phyloP scores from a whole-genome alignment of 2,329 filamentous ascomycete species.

The Plenodomus tracheiphilus region DNA sequence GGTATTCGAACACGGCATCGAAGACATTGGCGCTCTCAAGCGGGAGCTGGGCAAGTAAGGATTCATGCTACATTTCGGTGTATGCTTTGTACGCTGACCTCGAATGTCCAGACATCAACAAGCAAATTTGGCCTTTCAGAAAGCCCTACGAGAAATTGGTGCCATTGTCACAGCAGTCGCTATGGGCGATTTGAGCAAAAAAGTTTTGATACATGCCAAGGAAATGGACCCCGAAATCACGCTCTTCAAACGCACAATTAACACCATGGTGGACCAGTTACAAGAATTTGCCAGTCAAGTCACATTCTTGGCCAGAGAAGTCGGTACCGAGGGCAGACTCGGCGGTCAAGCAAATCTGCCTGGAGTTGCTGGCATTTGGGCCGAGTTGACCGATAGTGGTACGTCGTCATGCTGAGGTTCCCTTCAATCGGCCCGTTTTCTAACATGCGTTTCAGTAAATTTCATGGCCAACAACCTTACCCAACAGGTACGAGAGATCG shows the following conservation, averaged over 20 bases:
- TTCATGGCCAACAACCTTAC: constrained; percentile 98
- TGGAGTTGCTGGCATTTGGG: constrained; percentile 95
- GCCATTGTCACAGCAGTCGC: constrained; percentile 97
- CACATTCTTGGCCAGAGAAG: constrained; percentile 89
- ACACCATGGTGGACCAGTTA: constrained; percentile 98
- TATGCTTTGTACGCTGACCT: constrained; percentile 1
- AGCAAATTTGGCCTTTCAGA: constrained; percentile 98
- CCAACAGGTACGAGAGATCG: constrained; percentile 96
- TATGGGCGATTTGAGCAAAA: constrained; percentile 92
- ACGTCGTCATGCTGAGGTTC: constrained; percentile 27
- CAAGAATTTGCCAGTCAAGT: constrained; percentile 97
- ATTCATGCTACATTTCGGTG: constrained; percentile 56
- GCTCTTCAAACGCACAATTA: constrained; percentile 96
- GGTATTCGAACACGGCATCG: constrained; percentile 75
- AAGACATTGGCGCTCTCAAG: constrained; percentile 88
- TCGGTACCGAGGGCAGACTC: constrained; percentile 92
- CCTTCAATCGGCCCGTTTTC: constrained; percentile 23
- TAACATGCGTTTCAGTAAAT: constrained; percentile 66
- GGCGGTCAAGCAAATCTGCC: constrained; percentile 93
- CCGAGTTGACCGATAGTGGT: constrained; percentile 76
- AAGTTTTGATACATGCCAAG: constrained; percentile 91
- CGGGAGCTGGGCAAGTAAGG: constrained; percentile 88
- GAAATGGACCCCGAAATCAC: constrained; percentile 99
- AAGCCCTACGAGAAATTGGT: constrained; percentile 92
- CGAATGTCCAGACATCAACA: constrained; percentile 77